Base-by-base conservation (phyloP, 768 basidiomycete genomes). In the Cantharellus anzutake region DNA sequence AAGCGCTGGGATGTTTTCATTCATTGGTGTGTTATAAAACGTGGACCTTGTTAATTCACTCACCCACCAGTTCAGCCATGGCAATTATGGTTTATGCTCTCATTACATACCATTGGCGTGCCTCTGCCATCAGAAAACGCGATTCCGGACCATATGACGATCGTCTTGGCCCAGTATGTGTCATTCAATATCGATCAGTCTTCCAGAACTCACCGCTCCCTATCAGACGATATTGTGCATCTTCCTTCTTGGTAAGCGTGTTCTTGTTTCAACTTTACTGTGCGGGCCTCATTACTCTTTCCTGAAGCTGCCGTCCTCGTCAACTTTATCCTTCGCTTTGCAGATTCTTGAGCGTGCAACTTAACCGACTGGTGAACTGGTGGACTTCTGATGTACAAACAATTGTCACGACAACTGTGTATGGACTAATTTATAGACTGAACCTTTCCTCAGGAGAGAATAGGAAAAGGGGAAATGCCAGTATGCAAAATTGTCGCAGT, bases 71-170 rank as follows among this genome's bases (percentile, higher is more conserved):
- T 58, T 20, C 66, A 94, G 94, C 94, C 42, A 87, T 98, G 81
- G 88, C 81, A 29, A 91, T 98, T 61, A 98, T 99, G 96, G 69
- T 88, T 5, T 99, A 99, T 70, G 94, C 96, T 2, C 72, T 99
- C 11, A 84, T 85, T 65, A 90, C 91, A 48, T 99, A 92, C 69
- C 94, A 98, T 69, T 94, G 92, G 89, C 81, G 96, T 63, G 96
- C 94, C 4, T 80, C 81, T 37, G 86, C 91, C 35, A 99, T 99
- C 67, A 82, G 93, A 56, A 76, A 80, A 41, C 88, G 94, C 53
- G 90, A 92, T 5, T 79, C 87, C 60, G 93, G 91, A 4, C 93
- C 94, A 4, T 98, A 98, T 70, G 96, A 99, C 66, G 96, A 99
- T 71, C 79, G 96, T 59, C 70, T 96, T 57, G 94, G 93, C 40